Percentiles rank a stretch among this genome's conserved stretches.
Evolutionary conservation across 164 flowering plant species (phyloP).

Genomic region (Akebia trifoliata): DNA sequence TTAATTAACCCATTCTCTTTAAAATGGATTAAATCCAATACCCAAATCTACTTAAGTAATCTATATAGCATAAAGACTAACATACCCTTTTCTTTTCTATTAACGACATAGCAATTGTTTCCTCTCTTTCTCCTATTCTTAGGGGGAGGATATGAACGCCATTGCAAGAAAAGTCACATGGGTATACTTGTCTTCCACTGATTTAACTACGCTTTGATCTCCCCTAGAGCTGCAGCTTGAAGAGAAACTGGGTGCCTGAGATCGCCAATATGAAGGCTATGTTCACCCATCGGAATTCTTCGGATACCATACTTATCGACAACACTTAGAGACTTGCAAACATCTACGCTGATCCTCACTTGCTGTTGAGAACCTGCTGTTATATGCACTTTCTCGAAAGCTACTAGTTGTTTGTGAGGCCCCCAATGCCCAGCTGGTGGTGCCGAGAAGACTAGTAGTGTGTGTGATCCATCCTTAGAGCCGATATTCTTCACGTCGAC

Average conservation of each 20-base stretch:
- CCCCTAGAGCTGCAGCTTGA: conserved; percentile 36
- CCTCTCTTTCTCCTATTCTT: too few relatives aligned
- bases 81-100: too few relatives aligned
- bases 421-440: conserved; percentile 72
- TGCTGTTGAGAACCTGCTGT: conserved; percentile 35
- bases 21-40: too few relatives aligned
- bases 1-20: too few relatives aligned
- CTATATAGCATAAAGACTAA: too few relatives aligned
- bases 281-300: conserved; percentile 77
- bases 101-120: too few relatives aligned
- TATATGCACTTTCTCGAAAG: conserved; percentile 58
- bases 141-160: conserved; percentile 11
- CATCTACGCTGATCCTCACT: conserved; percentile 51
- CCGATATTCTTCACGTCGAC: conserved; percentile 68
- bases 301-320: conserved; percentile 65
- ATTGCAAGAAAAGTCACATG: conserved; percentile 1
- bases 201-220: conserved; percentile 32
- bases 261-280: conserved; percentile 58
- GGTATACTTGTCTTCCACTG: conserved; percentile 1
- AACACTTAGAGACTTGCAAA: conserved; percentile 69
- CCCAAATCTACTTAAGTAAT: too few relatives aligned
- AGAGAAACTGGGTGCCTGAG: conserved; percentile 56
- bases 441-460: conserved; percentile 53
- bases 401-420: conserved; percentile 64
- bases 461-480: conserved; percentile 57